Evolutionary conservation across 2,329 filamentous ascomycete species (phyloP), one percentile per base, ranked within the genome.

Genomic region (Leptographium lundbergii): DNA sequence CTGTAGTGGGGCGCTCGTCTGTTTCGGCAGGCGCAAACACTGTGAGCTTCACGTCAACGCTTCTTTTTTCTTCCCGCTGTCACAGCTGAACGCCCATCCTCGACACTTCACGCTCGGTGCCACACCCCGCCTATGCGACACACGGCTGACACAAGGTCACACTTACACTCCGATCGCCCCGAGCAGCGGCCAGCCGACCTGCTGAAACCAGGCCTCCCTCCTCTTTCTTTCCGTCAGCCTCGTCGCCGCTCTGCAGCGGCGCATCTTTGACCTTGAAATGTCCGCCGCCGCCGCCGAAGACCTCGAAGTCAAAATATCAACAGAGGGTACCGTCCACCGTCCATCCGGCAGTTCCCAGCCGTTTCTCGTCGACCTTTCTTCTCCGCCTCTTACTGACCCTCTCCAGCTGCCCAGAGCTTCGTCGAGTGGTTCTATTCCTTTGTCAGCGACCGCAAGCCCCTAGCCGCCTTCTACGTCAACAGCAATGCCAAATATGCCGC

Each of bases 351-450:
- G 19, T 45, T 4, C 17, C 42, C 42, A 45, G 5, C 17, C 17
- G 39, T 22, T 42, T 6, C 19, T 4, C 39, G 25, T 34, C 32
- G 22, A 17, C 53, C 42, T 25, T 32, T 56, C 13, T n/a, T 36
- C 36, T n/a, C 32, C 55, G 42, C 39, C 14, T 32, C 25, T 39
- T 32, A 7, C 45, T 56, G 36, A 48, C 51, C 32, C 22, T 24
- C 22, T 45, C 22, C 52, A 88, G 89, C 85, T 61, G 87, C 89
- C 57, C 81, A 87, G 65, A 75, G 73, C 58, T 92, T 95, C 66
- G 78, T 87, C 64, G 82, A 86, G 62, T 77, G 80, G 62, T 95
- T 87, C 75, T 95, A 95, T 74, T 76, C 79, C 32, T 80, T 86
- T n/a, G 75, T 95, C 57, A 84, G 87, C 71, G 79, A 77, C 60